Conservation (phyloP, 768 basidiomycete genomes). For the Kwoniella sp. region DNA sequence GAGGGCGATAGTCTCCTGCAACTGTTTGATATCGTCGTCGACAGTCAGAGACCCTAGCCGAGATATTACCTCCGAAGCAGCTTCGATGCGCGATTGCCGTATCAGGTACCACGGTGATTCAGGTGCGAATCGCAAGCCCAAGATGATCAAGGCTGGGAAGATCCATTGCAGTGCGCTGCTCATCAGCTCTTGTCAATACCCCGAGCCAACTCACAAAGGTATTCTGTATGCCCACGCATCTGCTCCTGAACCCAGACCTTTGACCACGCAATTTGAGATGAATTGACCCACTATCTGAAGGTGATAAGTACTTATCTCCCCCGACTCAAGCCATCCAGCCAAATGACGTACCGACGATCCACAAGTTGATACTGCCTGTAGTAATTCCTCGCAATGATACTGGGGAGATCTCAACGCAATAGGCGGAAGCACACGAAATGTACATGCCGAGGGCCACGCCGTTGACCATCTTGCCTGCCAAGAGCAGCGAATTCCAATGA, state of each 20-base stretch:
- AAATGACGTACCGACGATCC: too few species aligned
- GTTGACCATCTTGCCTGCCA: constrained; percentile 22
- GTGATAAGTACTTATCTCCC: too few species aligned
- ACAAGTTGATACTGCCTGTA: constrained; percentile 17
- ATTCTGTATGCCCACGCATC: too few species aligned
- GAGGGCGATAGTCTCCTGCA: constrained; percentile 18
- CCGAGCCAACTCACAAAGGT: too few species aligned
- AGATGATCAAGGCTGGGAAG: constrained; percentile 19
- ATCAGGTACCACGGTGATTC: constrained; percentile 28
- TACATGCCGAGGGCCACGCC: constrained; percentile 24
- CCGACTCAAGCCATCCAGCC: too few species aligned
- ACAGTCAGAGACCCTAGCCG: constrained; percentile 10
- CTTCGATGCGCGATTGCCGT: constrained; percentile 4
- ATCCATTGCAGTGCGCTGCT: constrained; percentile 23
- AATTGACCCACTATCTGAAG: too few species aligned
- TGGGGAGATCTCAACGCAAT: constrained; percentile 24
- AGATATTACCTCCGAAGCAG: constrained; percentile 5
- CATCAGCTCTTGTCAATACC: not conserved
- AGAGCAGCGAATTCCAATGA: constrained; percentile 24
- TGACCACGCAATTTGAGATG: too few species aligned
- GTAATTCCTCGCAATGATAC: constrained; percentile 20
- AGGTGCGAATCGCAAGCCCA: constrained; percentile 19
- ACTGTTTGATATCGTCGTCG: constrained; percentile 14
- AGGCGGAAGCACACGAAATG: constrained; percentile 17
- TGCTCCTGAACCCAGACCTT: too few species aligned